Evolutionary conservation across 169 alveolate genomes (phyloP), one percentile per base, ranked within the genome.

Genomic region (Plasmodium sp.): DNA sequence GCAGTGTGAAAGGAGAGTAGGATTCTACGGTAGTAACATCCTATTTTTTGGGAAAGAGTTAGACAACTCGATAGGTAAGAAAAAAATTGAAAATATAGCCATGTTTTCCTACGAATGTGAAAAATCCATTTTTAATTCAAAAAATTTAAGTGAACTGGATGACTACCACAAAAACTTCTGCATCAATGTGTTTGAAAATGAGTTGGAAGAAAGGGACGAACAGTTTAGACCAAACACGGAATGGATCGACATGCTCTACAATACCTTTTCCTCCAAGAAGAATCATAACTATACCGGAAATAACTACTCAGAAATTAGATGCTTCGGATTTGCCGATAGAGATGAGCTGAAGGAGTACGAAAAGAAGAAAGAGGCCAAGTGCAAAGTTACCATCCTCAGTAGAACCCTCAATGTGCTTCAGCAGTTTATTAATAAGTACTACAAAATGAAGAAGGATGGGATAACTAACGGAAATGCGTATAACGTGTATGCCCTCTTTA

Each of bases 71-170:
- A 90, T 90, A 62, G 94, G 94, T 7, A 90, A 90, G 36, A 62
- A 12, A 27, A 72, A 22, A 22, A 81, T 90, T 67, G 58, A 90
- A 81, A 81, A 90, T 43, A 81, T 81, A 31, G 92, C 94, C 1
- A 81, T 90, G 90, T 90, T 90, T 90, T 67, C 92, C n/a, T 90
- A 90, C 51, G 81, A 90, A 80, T 90, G 94, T 90, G 94, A 90
- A 41, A 90, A 71, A 39, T 90, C 94, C 6, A 81, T 90, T 18
- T 81, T 80, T 81, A 36, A 43, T 62, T 71, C 58, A 14, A 90
- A 81, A 18, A 90, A 90, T 62, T 90, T 81, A 45, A 81, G 79
- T 39, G 94, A 90, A 58, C 56, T 90, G 54, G 94, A 90, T 81
- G 67, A 22, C 2, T 67, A 90, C 31, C 84, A 90, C 56, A 72